A percentile compares a stretch with the other conserved stretches of the same genome.
phyloP scores from a whole-genome alignment of 352 stramenopile genomes.

The Globisporangium okanoganense region DNA sequence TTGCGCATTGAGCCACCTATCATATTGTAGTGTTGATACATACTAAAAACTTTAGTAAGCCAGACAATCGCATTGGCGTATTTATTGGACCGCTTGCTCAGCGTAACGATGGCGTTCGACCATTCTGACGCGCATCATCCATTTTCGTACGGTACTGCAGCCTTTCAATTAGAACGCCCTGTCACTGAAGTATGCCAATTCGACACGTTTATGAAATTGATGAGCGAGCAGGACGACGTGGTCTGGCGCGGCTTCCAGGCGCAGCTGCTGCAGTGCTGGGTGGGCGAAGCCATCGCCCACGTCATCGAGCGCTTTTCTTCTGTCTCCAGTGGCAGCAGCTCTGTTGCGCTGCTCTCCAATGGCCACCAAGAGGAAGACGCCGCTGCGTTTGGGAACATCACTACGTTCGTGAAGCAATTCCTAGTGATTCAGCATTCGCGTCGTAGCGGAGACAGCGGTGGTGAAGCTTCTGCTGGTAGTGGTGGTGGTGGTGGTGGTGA shows the following conservation, averaged over 20 bases:
- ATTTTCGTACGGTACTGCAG: background rate
- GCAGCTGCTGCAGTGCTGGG: constrained; percentile 37
- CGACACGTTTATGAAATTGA: background rate
- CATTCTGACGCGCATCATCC: background rate
- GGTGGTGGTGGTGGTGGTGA: no score
- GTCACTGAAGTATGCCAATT: background rate
- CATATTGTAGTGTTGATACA: background rate
- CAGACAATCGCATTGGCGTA: background rate
- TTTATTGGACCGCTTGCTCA: background rate
- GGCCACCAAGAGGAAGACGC: background rate
- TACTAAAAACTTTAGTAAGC: no score
- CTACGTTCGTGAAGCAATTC: constrained; percentile 8
- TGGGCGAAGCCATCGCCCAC: constrained; percentile 31
- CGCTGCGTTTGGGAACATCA: constrained; percentile 1
- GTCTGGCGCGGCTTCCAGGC: constrained; percentile 14
- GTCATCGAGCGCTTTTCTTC: constrained; percentile 24
- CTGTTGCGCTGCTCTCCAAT: constrained; percentile 11
- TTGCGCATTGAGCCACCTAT: background rate
- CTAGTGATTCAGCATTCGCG: background rate
- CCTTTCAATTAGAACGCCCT: background rate
- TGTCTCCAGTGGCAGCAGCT: constrained; percentile 1
- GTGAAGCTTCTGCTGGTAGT: background rate
- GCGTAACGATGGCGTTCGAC: background rate
- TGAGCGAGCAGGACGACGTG: background rate
- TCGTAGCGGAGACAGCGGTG: background rate